phyloP scores from a whole-genome alignment of 768 basidiomycete genomes.

The Dentipellis fragilis region DNA sequence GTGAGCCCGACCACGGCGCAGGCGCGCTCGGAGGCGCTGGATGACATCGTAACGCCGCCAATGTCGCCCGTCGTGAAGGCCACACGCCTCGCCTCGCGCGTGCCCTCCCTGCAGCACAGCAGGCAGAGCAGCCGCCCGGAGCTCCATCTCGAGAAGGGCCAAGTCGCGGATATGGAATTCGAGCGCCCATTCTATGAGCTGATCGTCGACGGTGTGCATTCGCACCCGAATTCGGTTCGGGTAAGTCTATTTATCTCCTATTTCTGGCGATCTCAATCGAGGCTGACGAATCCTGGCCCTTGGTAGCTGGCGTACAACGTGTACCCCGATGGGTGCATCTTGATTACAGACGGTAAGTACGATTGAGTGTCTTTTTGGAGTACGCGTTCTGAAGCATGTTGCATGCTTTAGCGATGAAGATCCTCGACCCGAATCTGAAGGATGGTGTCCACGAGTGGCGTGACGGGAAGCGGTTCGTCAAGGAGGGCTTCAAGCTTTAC shows the following conservation, averaged over 20 bases:
- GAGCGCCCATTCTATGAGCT: slow-evolving; percentile 77
- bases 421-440: slow-evolving; percentile 73
- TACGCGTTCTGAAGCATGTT: background rate
- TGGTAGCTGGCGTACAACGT: slow-evolving; percentile 71
- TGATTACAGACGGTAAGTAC: slow-evolving; percentile 77
- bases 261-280: background rate
- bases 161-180: slow-evolving; percentile 36
- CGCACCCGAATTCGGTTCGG: slow-evolving; percentile 82
- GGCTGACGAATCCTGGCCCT: too few relatives aligned
- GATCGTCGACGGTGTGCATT: slow-evolving; percentile 88
- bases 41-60: slow-evolving; percentile 48
- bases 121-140: slow-evolving; percentile 11
- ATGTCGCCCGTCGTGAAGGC: slow-evolving; percentile 30
- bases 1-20: slow-evolving; percentile 13
- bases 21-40: slow-evolving; percentile 40
- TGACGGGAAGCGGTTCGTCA: slow-evolving; percentile 69
- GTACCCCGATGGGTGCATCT: slow-evolving; percentile 75
- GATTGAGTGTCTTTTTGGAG: too few relatives aligned
- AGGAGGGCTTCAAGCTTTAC: slow-evolving; percentile 72
- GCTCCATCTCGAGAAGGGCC: slow-evolving; percentile 35
- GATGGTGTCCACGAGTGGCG: slow-evolving; percentile 89
- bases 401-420: slow-evolving; percentile 63
- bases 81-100: slow-evolving; percentile 1
- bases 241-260: slow-evolving; percentile 33
- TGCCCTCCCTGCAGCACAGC: too few relatives aligned